phyloP scores from a whole-genome alignment of 2,329 filamentous ascomycete genomes.

The Botrytis porri region DNA sequence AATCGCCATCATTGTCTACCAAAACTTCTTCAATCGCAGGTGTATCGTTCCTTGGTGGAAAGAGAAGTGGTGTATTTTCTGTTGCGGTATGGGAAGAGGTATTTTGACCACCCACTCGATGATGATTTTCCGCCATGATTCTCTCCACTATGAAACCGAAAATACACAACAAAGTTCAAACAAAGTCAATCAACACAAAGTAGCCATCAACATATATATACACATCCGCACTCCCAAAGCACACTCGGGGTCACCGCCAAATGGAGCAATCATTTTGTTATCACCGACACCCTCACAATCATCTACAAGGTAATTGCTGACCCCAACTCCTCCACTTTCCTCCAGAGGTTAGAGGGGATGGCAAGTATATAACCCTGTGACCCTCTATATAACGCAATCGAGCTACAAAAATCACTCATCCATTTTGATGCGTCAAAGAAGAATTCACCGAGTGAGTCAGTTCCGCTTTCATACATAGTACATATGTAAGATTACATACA shows the following conservation, averaged over 20 bases:
- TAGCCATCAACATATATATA: background rate
- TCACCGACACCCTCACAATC: background rate
- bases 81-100: background rate
- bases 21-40: slow-evolving; percentile 6
- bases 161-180: background rate
- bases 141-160: background rate
- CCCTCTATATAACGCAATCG: slow-evolving; percentile 1
- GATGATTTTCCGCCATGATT: background rate
- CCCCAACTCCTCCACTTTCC: background rate
- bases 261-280: slow-evolving; percentile 4
- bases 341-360: background rate
- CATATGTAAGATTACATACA: background rate
- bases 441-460: slow-evolving; percentile 4
- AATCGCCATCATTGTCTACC: slow-evolving; percentile 23
- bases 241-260: background rate
- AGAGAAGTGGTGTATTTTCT: slow-evolving; percentile 18
- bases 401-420: background rate
- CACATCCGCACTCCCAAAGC: too few relatives aligned
- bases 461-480: background rate
- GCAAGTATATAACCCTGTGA: background rate
- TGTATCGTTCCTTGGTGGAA: slow-evolving; percentile 21
- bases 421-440: background rate
- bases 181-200: background rate
- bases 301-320: background rate
- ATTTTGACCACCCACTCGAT: background rate